Conservation (phyloP, 345 rosid species). For the Citrus medica region DNA sequence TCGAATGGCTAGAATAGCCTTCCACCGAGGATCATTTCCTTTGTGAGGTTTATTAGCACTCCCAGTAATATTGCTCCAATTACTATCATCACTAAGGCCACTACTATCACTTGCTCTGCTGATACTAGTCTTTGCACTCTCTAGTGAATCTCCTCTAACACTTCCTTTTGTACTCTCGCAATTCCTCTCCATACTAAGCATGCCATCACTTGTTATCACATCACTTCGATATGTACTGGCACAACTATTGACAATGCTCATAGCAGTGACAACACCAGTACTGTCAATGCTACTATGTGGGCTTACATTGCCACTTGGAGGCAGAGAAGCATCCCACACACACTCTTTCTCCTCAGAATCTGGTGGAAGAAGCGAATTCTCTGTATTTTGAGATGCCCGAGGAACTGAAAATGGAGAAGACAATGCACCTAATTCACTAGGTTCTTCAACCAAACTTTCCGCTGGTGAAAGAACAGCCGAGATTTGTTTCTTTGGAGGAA, state of each 20-base stretch:
- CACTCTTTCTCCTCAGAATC: slow-evolving; percentile 89
- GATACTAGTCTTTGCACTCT: slow-evolving; percentile 77
- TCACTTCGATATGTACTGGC: slow-evolving; percentile 57
- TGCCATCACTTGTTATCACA: slow-evolving; percentile 69
- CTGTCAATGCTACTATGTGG: slow-evolving; percentile 87
- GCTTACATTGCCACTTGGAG: slow-evolving; percentile 88
- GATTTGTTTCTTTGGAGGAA: slow-evolving; percentile 60
- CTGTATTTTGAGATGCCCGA: slow-evolving; percentile 66
- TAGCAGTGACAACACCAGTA: slow-evolving; percentile 60
- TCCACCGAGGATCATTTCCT: slow-evolving; percentile 98
- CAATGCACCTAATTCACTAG: slow-evolving; percentile 33
- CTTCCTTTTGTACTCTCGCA: slow-evolving; percentile 65
- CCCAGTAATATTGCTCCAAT: slow-evolving; percentile 90
- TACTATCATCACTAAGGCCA: slow-evolving; percentile 90
- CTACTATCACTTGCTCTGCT: slow-evolving; percentile 86
- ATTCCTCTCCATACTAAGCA: slow-evolving; percentile 67
- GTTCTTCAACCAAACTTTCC: slow-evolving; percentile 69
- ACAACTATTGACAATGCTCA: slow-evolving; percentile 82
- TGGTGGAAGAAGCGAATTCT: slow-evolving; percentile 46
- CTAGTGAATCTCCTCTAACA: slow-evolving; percentile 72
- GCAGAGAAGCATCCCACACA: slow-evolving; percentile 95
- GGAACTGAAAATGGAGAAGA: slow-evolving; percentile 56
- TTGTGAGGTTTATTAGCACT: slow-evolving; percentile 94
- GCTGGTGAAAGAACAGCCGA: slow-evolving; percentile 52
- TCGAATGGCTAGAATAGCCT: slow-evolving; percentile 82